A percentile compares a stretch with the other conserved stretches of the same genome.
These are phyloP conservation scores for Alternaria ethzedia DNA, from an alignment of 2,329 filamentous ascomycete genomes.

Conservation along the genomic window DNA sequence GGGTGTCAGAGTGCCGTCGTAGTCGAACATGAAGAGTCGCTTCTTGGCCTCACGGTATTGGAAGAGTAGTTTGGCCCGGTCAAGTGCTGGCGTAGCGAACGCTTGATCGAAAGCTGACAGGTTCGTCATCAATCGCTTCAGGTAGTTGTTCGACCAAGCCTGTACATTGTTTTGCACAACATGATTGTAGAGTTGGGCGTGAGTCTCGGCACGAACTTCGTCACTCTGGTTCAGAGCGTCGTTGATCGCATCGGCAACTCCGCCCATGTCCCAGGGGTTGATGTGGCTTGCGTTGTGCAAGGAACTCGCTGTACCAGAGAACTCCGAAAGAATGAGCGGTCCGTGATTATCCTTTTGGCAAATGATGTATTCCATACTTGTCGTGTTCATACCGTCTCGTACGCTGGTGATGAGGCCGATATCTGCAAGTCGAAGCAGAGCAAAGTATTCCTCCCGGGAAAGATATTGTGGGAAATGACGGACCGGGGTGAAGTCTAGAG, in stretches of 20 bases:
- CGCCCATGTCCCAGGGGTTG: constrained; percentile 91
- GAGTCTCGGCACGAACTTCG: constrained; percentile 70
- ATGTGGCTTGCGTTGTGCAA: constrained; percentile 89
- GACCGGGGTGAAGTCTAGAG: constrained; percentile 85
- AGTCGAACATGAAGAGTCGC: constrained; percentile 97
- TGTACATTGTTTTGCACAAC: constrained; percentile 87
- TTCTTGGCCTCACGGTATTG: constrained; percentile 78
- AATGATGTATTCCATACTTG: constrained; percentile 90
- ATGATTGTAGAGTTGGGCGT: constrained; percentile 78
- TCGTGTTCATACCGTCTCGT: constrained; percentile 97
- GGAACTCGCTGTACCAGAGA: constrained; percentile 90
- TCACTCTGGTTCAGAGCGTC: constrained; percentile 77
- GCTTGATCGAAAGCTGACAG: constrained; percentile 77
- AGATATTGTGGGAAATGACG: constrained; percentile 96
- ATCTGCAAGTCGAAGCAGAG: constrained; percentile 86
- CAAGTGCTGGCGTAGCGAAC: constrained; percentile 80
- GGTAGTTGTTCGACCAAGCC: constrained; percentile 80
- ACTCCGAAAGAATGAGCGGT: constrained; percentile 92
- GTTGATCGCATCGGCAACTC: constrained; percentile 84
- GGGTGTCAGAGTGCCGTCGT: constrained; percentile 92
- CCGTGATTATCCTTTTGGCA: constrained; percentile 88
- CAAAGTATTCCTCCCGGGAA: constrained; percentile 89
- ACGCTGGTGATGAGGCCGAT: constrained; percentile 95
- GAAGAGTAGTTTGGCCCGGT: constrained; percentile 72
- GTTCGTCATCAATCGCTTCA: constrained; percentile 80